Base-by-base conservation (phyloP, 2,329 filamentous ascomycete genomes). In the Pseudogymnoascus destructans region DNA sequence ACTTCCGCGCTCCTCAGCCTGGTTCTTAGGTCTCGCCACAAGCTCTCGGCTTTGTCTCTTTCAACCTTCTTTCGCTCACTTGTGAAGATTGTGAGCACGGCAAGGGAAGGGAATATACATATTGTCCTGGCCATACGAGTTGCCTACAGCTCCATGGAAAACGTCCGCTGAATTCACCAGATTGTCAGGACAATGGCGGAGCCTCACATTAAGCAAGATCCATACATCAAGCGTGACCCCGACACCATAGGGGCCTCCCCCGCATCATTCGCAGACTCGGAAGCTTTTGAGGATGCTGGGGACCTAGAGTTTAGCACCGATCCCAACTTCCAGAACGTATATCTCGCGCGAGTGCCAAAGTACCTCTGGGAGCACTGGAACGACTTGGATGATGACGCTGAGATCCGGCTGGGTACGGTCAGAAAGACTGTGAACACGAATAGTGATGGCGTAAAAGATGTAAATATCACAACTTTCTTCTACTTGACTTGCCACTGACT, bases 361-460 rank as follows among this genome's bases (percentile, higher is more conserved):
- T 86, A 87, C 68, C 77, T 95, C 59, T 93, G 89, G 83, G 81
- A 92, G 64, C 79, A 84, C 46, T 95, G 90, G 87, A 74, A 75
- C 25, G 78, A 84, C 64, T 73, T 95, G 11, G 85, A 88, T 65
- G 87, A 92, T 62, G 85, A 95, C 64, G 85, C 86, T 59, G 86
- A 91, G 72, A 86, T 95, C 62, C 80, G 86, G 69, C 81, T 95
- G 63, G 89, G 89, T 46, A 92, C 82, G 27, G 76, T 95, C 66
- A 64, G 69, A 59, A 58, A 60, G 35, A 56, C 79, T 77, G 73
- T 70, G 59, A 77, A 79, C 62, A 68, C 68, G 42, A 79, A 78
- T n/a, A 73, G 77, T 21, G 75, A 80, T 61, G 77, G 78, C 13
- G 72, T 77, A 62, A 69, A 74, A 21, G 75, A 78, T 65, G 63